These are phyloP conservation scores for Carex pumila DNA, from an alignment of 176 grass and related monocot genomes.

Conservation along the genomic window DNA sequence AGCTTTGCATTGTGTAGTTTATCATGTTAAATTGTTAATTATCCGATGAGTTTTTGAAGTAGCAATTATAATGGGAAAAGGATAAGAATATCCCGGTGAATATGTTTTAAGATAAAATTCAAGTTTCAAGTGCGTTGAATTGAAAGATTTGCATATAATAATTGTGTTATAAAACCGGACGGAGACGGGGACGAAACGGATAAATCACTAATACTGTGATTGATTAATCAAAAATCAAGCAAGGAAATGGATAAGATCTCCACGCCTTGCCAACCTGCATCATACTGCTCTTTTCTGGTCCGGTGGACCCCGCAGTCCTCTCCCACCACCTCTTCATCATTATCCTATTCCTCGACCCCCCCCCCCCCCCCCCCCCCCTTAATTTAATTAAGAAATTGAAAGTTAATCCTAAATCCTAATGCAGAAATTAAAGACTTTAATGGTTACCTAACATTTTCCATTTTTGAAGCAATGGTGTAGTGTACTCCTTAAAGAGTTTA, in stretches of 20 bases:
- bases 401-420: neutral
- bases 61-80: neutral
- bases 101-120: neutral
- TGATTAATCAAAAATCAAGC: neutral
- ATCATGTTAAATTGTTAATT: neutral
- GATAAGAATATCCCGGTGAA: neutral
- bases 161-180: neutral
- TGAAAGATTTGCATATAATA: neutral
- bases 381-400: neutral
- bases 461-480: neutral
- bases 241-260: constrained; percentile 8
- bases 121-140: neutral
- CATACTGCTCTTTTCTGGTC: neutral
- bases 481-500: neutral
- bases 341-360: neutral
- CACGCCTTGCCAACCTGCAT: constrained; percentile 6
- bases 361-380: neutral
- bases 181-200: neutral
- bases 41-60: neutral
- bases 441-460: neutral
- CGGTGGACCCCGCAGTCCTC: neutral
- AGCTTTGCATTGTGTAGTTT: neutral
- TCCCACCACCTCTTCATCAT: neutral
- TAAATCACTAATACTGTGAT: neutral
- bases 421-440: neutral